A percentile compares a stretch with the other conserved stretches of the same genome.
phyloP scores from a whole-genome alignment of 2,329 filamentous ascomycete genomes.

The Cladophialophora carrionii region DNA sequence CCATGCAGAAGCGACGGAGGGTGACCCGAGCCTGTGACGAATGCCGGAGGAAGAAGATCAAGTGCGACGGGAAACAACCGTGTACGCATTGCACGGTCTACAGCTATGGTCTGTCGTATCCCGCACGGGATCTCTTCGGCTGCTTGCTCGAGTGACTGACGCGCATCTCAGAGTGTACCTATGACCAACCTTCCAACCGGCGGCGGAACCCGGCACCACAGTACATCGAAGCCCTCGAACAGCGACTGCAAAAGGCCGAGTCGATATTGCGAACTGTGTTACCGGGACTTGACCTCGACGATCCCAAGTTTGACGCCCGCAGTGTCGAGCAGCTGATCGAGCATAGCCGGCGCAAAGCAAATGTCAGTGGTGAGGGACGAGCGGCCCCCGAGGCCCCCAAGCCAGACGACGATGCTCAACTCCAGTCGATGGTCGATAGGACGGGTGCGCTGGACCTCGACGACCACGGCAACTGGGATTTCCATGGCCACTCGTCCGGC shows the following conservation, averaged over 20 bases:
- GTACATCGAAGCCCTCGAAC: slow-evolving; percentile 88
- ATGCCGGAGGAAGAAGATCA: slow-evolving; percentile 83
- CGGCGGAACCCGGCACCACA: slow-evolving; percentile 88
- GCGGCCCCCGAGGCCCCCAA: slow-evolving; percentile 40
- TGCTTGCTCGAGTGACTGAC: neutral
- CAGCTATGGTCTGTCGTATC: slow-evolving; percentile 76
- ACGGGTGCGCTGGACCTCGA: slow-evolving; percentile 90
- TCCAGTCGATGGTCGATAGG: slow-evolving; percentile 93
- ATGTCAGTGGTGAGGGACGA: slow-evolving; percentile 31
- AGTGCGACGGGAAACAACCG: slow-evolving; percentile 70
- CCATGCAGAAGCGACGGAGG: slow-evolving; percentile 74
- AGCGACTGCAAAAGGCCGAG: slow-evolving; percentile 79
- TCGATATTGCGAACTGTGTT: slow-evolving; percentile 75
- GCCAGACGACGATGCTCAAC: slow-evolving; percentile 66
- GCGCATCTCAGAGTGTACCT: slow-evolving; percentile 75
- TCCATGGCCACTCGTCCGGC: slow-evolving; percentile 90
- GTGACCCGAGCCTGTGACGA: slow-evolving; percentile 82
- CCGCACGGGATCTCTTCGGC: neutral
- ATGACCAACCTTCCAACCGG: slow-evolving; percentile 91
- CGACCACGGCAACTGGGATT: slow-evolving; percentile 90
- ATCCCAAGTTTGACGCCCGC: slow-evolving; percentile 77
- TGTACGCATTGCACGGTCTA: slow-evolving; percentile 98
- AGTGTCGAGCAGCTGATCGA: slow-evolving; percentile 68
- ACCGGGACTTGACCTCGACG: slow-evolving; percentile 81
- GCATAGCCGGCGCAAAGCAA: slow-evolving; percentile 43